These are phyloP conservation scores for Cladosporium oxysporum DNA, from an alignment of 2,329 filamentous ascomycete species.

Conservation along the genomic window DNA sequence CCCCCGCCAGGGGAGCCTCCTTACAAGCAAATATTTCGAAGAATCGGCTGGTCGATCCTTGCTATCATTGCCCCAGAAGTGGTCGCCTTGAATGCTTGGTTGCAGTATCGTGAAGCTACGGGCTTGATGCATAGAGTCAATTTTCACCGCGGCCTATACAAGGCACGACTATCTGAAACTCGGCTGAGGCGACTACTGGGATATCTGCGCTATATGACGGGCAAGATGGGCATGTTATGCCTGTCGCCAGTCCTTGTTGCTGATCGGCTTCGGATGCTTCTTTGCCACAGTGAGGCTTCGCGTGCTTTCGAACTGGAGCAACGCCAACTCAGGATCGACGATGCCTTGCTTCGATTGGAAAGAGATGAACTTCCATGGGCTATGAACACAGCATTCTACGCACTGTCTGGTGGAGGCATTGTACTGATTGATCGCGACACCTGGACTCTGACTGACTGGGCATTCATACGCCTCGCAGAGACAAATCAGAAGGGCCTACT, in stretches of 20 bases:
- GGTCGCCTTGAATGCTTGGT: constrained; percentile 12
- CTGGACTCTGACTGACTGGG: not conserved
- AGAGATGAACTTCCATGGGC: not conserved
- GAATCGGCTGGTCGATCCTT: constrained; percentile 21
- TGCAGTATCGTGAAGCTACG: constrained; percentile 1
- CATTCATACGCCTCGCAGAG: rapidly evolving
- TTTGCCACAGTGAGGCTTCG: not conserved
- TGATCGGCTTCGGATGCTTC: not conserved
- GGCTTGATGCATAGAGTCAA: not conserved
- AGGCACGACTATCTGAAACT: not conserved
- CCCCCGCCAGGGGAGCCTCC: constrained; percentile 15
- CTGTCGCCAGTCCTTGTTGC: not conserved
- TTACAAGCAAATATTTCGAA: constrained; percentile 14
- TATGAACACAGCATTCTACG: constrained; percentile 4
- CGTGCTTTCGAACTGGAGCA: not conserved
- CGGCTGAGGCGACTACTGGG: too few species aligned
- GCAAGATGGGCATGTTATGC: not conserved
- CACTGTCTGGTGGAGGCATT: not conserved
- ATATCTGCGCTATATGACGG: too few species aligned
- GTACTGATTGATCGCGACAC: too few species aligned
- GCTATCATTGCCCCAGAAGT: constrained; percentile 24
- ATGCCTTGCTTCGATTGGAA: not conserved
- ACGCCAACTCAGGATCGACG: not conserved
- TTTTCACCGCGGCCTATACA: not conserved
- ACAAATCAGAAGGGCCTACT: not conserved